These are phyloP conservation scores for Euryodendron excelsum DNA, from an alignment of 148 eudicot genomes.

Conservation along the genomic window DNA sequence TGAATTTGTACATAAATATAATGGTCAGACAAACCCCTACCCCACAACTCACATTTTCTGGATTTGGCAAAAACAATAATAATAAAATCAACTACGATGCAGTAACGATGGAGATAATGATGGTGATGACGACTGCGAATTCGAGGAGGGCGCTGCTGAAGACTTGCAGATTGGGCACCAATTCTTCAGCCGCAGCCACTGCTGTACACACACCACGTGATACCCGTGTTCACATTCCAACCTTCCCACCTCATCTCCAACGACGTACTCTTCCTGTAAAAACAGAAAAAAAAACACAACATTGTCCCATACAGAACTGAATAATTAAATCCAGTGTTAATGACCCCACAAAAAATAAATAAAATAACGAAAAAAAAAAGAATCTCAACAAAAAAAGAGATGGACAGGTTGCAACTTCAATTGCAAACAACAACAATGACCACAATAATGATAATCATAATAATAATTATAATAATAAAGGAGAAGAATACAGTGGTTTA, in stretches of 20 bases:
- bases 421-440: no score
- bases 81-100: background rate
- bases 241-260: slow-evolving; percentile 67
- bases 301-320: background rate
- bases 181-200: slow-evolving; percentile 84
- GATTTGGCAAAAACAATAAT: no score
- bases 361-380: background rate
- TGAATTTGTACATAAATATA: background rate
- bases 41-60: no score
- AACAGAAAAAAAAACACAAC: no score
- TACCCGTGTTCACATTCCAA: slow-evolving; percentile 68
- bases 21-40: no score
- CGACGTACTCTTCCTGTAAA: slow-evolving; percentile 76
- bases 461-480: no score
- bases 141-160: slow-evolving; percentile 48
- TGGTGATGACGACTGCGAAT: slow-evolving; percentile 25
- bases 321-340: background rate
- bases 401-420: no score
- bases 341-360: background rate
- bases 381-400: background rate
- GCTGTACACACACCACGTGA: slow-evolving; percentile 58
- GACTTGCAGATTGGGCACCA: slow-evolving; percentile 98
- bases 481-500: no score
- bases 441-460: no score
- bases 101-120: background rate